A percentile compares a stretch with the other conserved stretches of the same genome.
phyloP scores from a whole-genome alignment of 2,329 filamentous ascomycete species.

The Fusarium sp. region DNA sequence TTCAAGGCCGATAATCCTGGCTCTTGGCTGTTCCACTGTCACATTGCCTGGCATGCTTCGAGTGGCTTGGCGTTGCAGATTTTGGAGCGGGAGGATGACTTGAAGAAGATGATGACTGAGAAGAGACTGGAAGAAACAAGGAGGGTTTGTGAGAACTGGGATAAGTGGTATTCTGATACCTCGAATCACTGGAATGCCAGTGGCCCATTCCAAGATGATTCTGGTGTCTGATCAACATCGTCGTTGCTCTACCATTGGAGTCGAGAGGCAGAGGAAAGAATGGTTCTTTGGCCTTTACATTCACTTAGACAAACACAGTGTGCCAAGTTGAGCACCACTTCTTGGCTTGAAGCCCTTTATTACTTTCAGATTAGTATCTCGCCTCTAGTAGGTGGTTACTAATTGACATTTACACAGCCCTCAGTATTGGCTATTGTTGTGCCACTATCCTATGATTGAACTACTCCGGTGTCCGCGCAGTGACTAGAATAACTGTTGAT shows the following conservation, averaged over 20 bases:
- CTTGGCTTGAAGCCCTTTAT: background rate
- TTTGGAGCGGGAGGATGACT: conserved; percentile 12
- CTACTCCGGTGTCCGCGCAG: background rate
- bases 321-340: background rate
- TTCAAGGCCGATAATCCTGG: conserved; percentile 22
- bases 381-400: background rate
- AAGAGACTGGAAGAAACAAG: conserved; percentile 20
- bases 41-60: conserved; percentile 25
- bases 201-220: conserved; percentile 1
- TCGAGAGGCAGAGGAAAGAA: background rate
- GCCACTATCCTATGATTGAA: background rate
- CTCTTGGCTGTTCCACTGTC: conserved; percentile 26
- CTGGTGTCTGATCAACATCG: background rate
- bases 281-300: background rate
- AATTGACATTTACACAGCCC: background rate
- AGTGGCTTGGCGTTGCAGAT: conserved; percentile 26
- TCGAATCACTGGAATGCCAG: background rate
- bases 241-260: background rate
- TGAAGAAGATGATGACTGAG: conserved; percentile 15
- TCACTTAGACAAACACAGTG: background rate
- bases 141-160: conserved; percentile 26
- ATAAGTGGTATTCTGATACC: conserved; percentile 13
- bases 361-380: background rate
- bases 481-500: background rate
- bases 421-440: background rate